These are phyloP conservation scores for Euptelea pleiosperma DNA, from an alignment of 164 flowering plant genomes.

Conservation along the genomic window DNA sequence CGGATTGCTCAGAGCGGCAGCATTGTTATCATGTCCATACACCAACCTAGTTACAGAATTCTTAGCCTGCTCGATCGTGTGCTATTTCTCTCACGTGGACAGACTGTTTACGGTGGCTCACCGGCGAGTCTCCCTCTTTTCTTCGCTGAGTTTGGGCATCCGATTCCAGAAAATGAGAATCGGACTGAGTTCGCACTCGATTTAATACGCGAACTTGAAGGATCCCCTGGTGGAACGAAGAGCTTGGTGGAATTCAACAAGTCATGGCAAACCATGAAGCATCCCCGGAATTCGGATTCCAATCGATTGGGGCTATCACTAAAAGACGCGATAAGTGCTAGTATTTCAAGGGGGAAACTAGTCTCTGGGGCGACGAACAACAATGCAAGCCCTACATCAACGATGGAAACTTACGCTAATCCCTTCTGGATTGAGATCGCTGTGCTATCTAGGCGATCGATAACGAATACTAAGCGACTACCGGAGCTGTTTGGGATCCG, in stretches of 20 bases:
- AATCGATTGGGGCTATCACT: slow-evolving; percentile 28
- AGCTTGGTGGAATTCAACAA: slow-evolving; percentile 66
- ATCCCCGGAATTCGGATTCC: not conserved
- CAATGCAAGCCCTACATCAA: slow-evolving; percentile 13
- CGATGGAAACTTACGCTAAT: slow-evolving; percentile 64
- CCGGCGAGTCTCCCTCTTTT: slow-evolving; percentile 48
- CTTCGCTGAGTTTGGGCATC: slow-evolving; percentile 69
- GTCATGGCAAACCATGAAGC: slow-evolving; percentile 41
- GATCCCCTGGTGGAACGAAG: slow-evolving; percentile 51
- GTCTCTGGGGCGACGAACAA: slow-evolving; percentile 63
- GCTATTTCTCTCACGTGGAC: slow-evolving; percentile 73
- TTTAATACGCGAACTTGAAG: slow-evolving; percentile 71
- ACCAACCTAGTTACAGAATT: slow-evolving; percentile 62
- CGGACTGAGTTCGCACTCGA: slow-evolving; percentile 82
- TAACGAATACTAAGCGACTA: slow-evolving; percentile 58
- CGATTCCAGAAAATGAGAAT: slow-evolving; percentile 79
- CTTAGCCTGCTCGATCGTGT: slow-evolving; percentile 58
- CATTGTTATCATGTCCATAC: slow-evolving; percentile 57
- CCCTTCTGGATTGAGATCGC: slow-evolving; percentile 69
- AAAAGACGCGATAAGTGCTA: slow-evolving; percentile 73
- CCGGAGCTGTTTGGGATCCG: slow-evolving; percentile 80
- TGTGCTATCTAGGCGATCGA: slow-evolving; percentile 52
- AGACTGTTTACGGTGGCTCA: slow-evolving; percentile 67
- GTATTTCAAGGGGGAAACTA: slow-evolving; percentile 73
- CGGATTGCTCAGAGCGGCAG: slow-evolving; percentile 62